Percentiles rank a stretch among this genome's conserved stretches.
Evolutionary conservation across 2,329 filamentous ascomycete species (phyloP).

Genomic region (Penicillium sp.): DNA sequence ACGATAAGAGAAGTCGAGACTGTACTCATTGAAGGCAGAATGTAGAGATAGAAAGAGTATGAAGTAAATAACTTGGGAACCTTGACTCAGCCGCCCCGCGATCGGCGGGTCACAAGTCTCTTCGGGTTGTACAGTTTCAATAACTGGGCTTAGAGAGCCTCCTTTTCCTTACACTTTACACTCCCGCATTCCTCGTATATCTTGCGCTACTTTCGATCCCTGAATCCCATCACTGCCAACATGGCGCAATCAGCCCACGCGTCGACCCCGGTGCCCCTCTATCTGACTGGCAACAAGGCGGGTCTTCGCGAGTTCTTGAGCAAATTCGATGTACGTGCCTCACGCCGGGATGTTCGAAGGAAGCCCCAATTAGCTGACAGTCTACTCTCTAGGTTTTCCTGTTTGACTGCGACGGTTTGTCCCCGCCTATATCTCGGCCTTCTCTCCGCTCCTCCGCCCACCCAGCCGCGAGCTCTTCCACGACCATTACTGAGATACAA

Average conservation of each 20-base stretch:
- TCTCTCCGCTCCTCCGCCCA: slow-evolving; percentile 1
- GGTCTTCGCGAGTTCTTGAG: slow-evolving; percentile 80
- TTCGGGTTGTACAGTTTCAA: slow-evolving; percentile 15
- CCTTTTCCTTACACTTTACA: background rate
- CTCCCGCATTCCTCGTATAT: background rate
- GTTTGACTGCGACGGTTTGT: slow-evolving; percentile 91
- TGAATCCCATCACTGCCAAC: background rate
- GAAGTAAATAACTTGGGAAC: no score
- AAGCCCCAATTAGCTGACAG: background rate
- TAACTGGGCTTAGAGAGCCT: background rate
- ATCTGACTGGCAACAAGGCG: slow-evolving; percentile 73
- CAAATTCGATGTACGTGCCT: slow-evolving; percentile 75
- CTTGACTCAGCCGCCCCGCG: slow-evolving; percentile 7
- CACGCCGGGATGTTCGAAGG: background rate
- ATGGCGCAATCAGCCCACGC: slow-evolving; percentile 21
- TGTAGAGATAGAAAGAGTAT: background rate
- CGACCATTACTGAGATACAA: slow-evolving; percentile 33
- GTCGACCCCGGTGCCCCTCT: slow-evolving; percentile 39
- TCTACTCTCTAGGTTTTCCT: slow-evolving; percentile 66
- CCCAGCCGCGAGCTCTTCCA: background rate
- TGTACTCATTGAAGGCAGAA: slow-evolving; percentile 1
- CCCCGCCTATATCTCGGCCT: slow-evolving; percentile 1
- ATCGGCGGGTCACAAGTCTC: slow-evolving; percentile 19
- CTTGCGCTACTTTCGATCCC: background rate
- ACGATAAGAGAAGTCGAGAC: slow-evolving; percentile 2